phyloP scores from a whole-genome alignment of 1,284 basidiomycete genomes.

The Ceratobasidium sp. region DNA sequence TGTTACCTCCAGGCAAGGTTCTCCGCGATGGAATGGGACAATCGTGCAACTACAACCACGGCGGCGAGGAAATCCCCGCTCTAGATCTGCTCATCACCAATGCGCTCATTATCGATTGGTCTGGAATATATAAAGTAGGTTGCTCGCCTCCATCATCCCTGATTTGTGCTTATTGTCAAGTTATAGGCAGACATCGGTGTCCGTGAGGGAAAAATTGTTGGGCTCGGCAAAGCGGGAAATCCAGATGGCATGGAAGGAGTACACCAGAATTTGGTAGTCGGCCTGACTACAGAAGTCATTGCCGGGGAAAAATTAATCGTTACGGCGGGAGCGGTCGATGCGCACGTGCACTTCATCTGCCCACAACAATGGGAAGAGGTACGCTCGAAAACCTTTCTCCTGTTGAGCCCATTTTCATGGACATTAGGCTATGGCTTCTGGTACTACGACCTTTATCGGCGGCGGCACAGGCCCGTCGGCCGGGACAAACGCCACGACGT shows the following conservation, averaged over 20 bases:
- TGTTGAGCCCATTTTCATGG: background rate
- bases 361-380: slow-evolving; percentile 85
- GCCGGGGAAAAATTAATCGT: slow-evolving; percentile 94
- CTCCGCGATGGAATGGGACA: slow-evolving; percentile 99
- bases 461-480: slow-evolving; percentile 95
- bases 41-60: slow-evolving; percentile 75
- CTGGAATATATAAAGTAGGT: slow-evolving; percentile 89
- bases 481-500: slow-evolving; percentile 93
- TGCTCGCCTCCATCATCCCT: background rate
- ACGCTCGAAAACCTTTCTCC: slow-evolving; percentile 50
- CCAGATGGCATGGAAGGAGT: slow-evolving; percentile 93
- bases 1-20: slow-evolving; percentile 72
- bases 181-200: slow-evolving; percentile 94
- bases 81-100: slow-evolving; percentile 96
- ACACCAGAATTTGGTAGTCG: slow-evolving; percentile 78
- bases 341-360: slow-evolving; percentile 93
- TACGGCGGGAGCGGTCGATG: slow-evolving; percentile 94
- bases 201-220: slow-evolving; percentile 83
- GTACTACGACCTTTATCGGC: slow-evolving; percentile 88
- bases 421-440: slow-evolving; percentile 59
- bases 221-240: slow-evolving; percentile 97
- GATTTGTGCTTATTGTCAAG: slow-evolving; percentile 27
- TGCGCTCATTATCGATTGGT: slow-evolving; percentile 94
- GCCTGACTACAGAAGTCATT: slow-evolving; percentile 92
- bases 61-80: slow-evolving; percentile 68